Base-by-base conservation (phyloP, 148 eudicot genomes). In the Cornus controversa region DNA sequence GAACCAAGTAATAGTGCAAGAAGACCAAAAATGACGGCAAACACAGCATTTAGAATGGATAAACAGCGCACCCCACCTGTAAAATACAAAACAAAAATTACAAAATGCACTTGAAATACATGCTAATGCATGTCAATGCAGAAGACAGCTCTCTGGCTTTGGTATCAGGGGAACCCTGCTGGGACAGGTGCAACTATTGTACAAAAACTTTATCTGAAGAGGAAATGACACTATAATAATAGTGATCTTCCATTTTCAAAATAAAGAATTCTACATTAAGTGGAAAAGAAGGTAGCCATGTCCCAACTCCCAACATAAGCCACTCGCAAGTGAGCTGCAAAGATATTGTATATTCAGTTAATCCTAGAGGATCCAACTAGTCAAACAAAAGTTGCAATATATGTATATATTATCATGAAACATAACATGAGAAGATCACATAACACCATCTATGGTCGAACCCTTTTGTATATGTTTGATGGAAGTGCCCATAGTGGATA, bases 41-140 rank as follows among this genome's bases (percentile, higher is more conserved):
- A 90, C 13, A 84, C 85, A 65, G 79, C 62, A 67, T 95, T 95
- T 27, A 95, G 85, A 78, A 95, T 91, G 70, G 93, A 88, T 53
- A 95, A 93, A 78, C 97, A 93, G 75, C 97, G 97, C 9, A 93
- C 94, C 26, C 98, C 98, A 26, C 98, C 98, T 95, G 85, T 69
- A 80, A 78, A 73, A 62, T 34, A 70, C 16, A 50, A 16, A 9
- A 67, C 57, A 11, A 64, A 54, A 54, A 24, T 29, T 74, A 50
- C 37, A 13, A 10, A 29, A 67, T 60, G 63, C 34, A 53, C 2
- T 62, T 64, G 15, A 22, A n/a, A n/a, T 37, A 37, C 7, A 69
- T 11, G 70, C 16, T 69, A 23, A 69, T 8, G 16, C 27, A n/a
- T 34, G 9, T 31, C 71, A 37, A 36, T 69, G 53, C 20, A 69